phyloP scores from a whole-genome alignment of 495 filamentous ascomycete genomes.

The Cercophora scortea region DNA sequence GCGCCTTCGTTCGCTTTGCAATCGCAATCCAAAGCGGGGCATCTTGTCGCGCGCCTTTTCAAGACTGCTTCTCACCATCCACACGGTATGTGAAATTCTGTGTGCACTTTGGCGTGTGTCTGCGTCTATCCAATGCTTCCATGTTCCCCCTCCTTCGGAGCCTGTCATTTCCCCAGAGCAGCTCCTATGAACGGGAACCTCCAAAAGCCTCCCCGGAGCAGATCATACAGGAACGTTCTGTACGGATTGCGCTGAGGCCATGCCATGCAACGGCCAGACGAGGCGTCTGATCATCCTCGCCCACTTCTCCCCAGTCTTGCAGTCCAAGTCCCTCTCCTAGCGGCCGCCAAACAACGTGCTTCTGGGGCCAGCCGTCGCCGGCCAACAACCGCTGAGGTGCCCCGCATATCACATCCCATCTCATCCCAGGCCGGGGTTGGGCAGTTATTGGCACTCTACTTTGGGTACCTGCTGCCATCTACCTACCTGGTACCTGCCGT shows the following conservation, averaged over 20 bases:
- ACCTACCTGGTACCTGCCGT: too few species aligned
- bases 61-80: background rate
- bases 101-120: background rate
- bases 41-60: background rate
- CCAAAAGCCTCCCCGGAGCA: slow-evolving; percentile 3
- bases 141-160: background rate
- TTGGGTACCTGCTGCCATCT: too few species aligned
- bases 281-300: slow-evolving; percentile 23
- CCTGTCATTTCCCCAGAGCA: background rate
- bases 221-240: slow-evolving; percentile 18
- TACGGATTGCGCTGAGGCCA: background rate
- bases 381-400: too few species aligned
- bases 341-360: background rate
- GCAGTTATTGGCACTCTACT: too few species aligned
- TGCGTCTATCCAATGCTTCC: background rate
- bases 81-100: background rate
- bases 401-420: too few species aligned
- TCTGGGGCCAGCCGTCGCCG: too few species aligned
- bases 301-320: background rate
- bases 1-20: too few species aligned
- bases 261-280: slow-evolving; percentile 8
- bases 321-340: background rate
- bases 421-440: too few species aligned
- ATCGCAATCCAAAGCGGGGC: background rate
- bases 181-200: background rate